Conservation (phyloP, 768 basidiomycete genomes). For the Suillus variegatus region DNA sequence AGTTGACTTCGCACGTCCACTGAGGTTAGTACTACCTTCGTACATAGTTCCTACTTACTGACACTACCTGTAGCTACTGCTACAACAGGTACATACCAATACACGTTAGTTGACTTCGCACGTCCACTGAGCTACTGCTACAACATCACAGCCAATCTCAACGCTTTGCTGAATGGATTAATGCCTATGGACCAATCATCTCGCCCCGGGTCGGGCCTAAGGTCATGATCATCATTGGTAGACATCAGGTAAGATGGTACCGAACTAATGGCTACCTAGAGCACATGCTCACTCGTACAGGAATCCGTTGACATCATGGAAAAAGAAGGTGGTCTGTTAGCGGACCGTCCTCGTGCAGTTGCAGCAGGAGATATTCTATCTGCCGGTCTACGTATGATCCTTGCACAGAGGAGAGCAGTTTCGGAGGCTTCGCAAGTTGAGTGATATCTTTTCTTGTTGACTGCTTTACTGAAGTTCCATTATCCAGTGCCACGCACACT, state of each 20-base stretch:
- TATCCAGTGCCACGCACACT: constrained; percentile 52
- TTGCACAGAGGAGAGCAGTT: no score
- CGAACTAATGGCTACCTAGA: not conserved
- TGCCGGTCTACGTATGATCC: no score
- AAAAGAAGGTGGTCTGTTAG: constrained; percentile 57
- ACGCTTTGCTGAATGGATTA: constrained; percentile 59
- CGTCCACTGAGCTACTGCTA: no score
- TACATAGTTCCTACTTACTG: no score
- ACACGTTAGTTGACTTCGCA: no score
- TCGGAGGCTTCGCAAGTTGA: constrained; percentile 59
- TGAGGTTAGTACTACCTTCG: no score
- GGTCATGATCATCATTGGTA: constrained; percentile 33
- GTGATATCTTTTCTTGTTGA: not conserved
- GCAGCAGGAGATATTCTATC: constrained; percentile 61
- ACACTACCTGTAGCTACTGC: no score
- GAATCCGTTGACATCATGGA: constrained; percentile 70
- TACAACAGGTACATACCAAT: no score
- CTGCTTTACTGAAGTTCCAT: not conserved
- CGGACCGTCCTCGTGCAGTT: constrained; percentile 55
- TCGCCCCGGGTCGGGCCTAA: constrained; percentile 50
- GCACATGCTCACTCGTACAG: constrained; percentile 22
- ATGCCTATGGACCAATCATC: constrained; percentile 63
- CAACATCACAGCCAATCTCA: no score
- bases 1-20: no score
- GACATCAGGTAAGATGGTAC: constrained; percentile 35